A percentile compares a stretch with the other conserved stretches of the same genome.
These are phyloP conservation scores for Inga leiocalycina DNA, from an alignment of 306 rosid genomes.

Conservation along the genomic window DNA sequence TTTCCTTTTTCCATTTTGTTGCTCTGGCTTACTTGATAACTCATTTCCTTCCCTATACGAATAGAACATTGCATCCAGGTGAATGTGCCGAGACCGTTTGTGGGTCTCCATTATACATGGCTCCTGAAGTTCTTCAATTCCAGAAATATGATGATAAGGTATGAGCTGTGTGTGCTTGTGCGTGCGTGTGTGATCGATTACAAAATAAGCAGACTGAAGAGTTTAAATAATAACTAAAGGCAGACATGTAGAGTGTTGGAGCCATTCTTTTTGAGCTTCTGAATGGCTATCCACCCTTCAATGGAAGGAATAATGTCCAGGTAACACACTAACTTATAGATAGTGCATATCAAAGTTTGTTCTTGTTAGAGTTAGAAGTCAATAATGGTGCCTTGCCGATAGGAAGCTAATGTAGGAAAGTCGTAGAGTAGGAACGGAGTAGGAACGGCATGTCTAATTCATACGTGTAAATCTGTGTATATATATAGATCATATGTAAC, in stretches of 20 bases:
- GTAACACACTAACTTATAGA: slow-evolving; percentile 31
- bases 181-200: not conserved
- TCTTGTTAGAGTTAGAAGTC: no score
- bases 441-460: no score
- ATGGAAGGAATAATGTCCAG: slow-evolving; percentile 65
- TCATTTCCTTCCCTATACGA: not conserved
- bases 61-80: slow-evolving; percentile 45
- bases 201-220: slow-evolving; percentile 6
- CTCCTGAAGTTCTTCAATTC: slow-evolving; percentile 72
- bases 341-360: not conserved
- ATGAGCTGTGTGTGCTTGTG: not conserved
- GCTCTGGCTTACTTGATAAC: slow-evolving; percentile 9
- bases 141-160: slow-evolving; percentile 63
- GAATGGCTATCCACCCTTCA: slow-evolving; percentile 70
- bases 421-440: no score
- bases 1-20: slow-evolving; percentile 3
- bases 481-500: no score
- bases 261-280: slow-evolving; percentile 73
- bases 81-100: slow-evolving; percentile 64
- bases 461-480: no score
- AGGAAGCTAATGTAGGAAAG: no score
- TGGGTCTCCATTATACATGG: slow-evolving; percentile 69
- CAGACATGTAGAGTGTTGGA: slow-evolving; percentile 78
- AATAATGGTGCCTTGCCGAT: no score
- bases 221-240: slow-evolving; percentile 40